Evolutionary conservation across 257 asterid species (phyloP).

Genomic region (Solanum habrochaites): DNA sequence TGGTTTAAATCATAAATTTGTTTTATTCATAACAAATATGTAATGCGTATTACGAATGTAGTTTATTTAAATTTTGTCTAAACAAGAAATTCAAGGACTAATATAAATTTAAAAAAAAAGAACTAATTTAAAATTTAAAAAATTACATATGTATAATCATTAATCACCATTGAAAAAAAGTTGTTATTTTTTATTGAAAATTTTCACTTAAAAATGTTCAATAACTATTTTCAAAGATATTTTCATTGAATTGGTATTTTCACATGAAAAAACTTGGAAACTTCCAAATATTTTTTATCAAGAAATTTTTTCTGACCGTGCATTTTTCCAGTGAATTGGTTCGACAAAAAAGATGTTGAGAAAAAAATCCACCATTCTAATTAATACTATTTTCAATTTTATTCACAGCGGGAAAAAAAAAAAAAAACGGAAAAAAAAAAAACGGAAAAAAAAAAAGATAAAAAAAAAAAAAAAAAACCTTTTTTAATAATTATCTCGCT

Average conservation of each 20-base stretch:
- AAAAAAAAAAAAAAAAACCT: no score
- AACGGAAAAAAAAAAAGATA: no score
- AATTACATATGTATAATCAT: neutral
- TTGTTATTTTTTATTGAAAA: no score
- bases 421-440: no score
- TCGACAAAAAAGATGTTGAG: no score
- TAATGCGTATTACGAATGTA: neutral
- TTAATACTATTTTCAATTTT: neutral
- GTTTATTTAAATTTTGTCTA: neutral
- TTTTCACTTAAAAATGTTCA: neutral
- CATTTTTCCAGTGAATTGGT: no score
- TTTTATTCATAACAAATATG: neutral
- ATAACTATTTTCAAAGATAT: no score
- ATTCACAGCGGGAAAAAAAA: neutral
- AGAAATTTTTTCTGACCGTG: neutral
- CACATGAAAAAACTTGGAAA: neutral
- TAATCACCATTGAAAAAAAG: no score
- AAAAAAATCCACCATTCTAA: no score
- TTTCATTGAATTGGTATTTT: no score
- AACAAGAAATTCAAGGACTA: neutral
- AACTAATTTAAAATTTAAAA: neutral
- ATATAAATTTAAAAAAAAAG: neutral
- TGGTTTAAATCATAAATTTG: neutral
- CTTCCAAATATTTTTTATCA: neutral
- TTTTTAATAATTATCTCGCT: no score